Evolutionary conservation across 1,284 basidiomycete genomes (phyloP).

Genomic region (Neonothopanus nambi): DNA sequence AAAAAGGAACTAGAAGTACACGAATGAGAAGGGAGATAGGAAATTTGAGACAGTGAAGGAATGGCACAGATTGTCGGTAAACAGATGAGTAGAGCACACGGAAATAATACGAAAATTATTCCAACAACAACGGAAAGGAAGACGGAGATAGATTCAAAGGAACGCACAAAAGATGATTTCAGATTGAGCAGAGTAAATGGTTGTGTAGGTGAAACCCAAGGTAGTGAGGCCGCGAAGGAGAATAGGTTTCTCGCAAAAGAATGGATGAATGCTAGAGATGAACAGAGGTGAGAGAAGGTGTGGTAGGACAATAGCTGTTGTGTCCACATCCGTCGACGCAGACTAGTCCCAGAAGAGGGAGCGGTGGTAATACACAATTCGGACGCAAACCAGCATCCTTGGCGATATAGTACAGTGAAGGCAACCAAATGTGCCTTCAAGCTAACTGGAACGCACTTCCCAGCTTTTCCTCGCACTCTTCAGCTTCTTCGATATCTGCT

Average conservation of each 20-base stretch:
- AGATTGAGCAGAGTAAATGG: too few species aligned
- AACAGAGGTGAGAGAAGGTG: too few species aligned
- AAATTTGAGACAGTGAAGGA: constrained; percentile 1
- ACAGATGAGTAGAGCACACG: constrained; percentile 2
- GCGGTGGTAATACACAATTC: constrained; percentile 11
- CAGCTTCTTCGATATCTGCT: constrained; percentile 35
- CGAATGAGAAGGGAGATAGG: not conserved
- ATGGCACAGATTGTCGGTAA: not conserved
- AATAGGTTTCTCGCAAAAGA: not conserved
- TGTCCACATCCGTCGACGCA: too few species aligned
- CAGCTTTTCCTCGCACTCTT: constrained; percentile 34
- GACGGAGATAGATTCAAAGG: too few species aligned
- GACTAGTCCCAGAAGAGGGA: not conserved
- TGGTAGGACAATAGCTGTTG: not conserved
- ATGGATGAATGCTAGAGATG: not conserved
- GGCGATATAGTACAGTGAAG: not conserved
- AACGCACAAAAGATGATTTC: too few species aligned
- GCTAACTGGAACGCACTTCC: constrained; percentile 64
- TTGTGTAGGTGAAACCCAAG: too few species aligned
- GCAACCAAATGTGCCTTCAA: constrained; percentile 27
- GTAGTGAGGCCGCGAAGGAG: not conserved
- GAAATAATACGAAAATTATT: constrained; percentile 5
- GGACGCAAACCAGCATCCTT: not conserved
- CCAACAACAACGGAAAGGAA: constrained; percentile 10
- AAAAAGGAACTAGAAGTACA: not conserved